These are phyloP conservation scores for Helicocarpus griseus DNA, from an alignment of 2,329 filamentous ascomycete genomes.

Conservation along the genomic window DNA sequence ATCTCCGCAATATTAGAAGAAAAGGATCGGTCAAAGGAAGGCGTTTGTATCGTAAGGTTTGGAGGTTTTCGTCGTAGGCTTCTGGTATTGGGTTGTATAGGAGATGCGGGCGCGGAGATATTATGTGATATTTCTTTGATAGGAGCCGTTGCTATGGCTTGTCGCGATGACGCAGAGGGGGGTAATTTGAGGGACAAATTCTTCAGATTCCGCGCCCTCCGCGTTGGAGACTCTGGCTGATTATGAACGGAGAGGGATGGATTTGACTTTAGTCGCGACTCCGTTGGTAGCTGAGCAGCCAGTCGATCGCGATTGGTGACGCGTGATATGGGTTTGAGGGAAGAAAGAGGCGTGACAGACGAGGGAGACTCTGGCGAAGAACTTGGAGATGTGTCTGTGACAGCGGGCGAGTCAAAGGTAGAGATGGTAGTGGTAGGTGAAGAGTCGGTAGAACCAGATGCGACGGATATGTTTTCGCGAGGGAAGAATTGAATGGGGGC, in stretches of 20 bases:
- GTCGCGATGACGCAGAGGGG: conserved; percentile 33
- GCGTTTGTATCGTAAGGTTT: conserved; percentile 51
- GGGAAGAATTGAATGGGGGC: conserved; percentile 24
- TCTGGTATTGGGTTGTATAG: conserved; percentile 47
- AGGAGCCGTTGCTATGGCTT: conserved; percentile 40
- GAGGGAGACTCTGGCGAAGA: conserved; percentile 86
- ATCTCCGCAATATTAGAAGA: conserved; percentile 38
- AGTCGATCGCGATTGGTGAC: conserved; percentile 2
- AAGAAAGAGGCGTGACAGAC: conserved; percentile 54
- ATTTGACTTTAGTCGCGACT: conserved; percentile 7
- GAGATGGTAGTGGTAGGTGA: conserved; percentile 92
- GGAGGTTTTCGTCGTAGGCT: conserved; percentile 47
- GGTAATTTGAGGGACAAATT: conserved; percentile 54
- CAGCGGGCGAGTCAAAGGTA: conserved; percentile 80
- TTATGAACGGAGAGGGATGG: conserved; percentile 24
- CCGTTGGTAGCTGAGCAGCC: background rate
- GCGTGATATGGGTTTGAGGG: conserved; percentile 29
- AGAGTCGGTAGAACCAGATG: conserved; percentile 80
- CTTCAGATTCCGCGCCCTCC: conserved; percentile 50
- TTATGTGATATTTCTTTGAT: conserved; percentile 35
- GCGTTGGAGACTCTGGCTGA: conserved; percentile 28
- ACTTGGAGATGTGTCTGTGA: conserved; percentile 83
- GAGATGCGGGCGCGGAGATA: conserved; percentile 46
- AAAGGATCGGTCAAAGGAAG: conserved; percentile 40
- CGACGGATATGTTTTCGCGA: conserved; percentile 34